Percentiles rank a stretch among this genome's conserved stretches.
phyloP scores from a whole-genome alignment of 768 basidiomycete species.

The Auriscalpium orientale region DNA sequence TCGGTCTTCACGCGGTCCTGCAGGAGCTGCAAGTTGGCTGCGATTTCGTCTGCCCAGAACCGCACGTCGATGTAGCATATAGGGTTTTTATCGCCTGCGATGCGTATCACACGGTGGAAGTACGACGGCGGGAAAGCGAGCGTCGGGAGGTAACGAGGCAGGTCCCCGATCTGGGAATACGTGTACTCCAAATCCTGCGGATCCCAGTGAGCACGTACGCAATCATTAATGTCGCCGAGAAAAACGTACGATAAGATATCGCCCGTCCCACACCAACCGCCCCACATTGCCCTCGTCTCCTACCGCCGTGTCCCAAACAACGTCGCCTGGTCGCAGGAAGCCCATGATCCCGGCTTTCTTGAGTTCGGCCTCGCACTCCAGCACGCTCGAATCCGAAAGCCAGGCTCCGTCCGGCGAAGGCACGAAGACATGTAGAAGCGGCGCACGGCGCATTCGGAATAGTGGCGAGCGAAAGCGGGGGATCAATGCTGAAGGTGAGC shows the following conservation, averaged over 20 bases:
- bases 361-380: constrained; percentile 79
- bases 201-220: background rate
- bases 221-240: constrained; percentile 2
- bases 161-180: constrained; percentile 66
- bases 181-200: constrained; percentile 77
- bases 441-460: constrained; percentile 63
- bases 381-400: constrained; percentile 73
- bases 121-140: constrained; percentile 82
- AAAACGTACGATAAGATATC: constrained; percentile 68
- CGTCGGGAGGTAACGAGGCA: constrained; percentile 74
- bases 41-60: constrained; percentile 76
- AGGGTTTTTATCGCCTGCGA: constrained; percentile 30
- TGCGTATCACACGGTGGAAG: constrained; percentile 79
- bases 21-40: constrained; percentile 62
- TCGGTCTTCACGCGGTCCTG: constrained; percentile 74
- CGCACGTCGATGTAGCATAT: constrained; percentile 67
- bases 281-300: constrained; percentile 83
- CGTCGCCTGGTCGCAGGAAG: constrained; percentile 67
- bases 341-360: constrained; percentile 56
- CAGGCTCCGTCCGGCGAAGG: constrained; percentile 83
- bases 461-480: constrained; percentile 58
- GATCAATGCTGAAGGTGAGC: background rate
- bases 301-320: constrained; percentile 82
- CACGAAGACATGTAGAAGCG: constrained; percentile 73
- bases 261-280: constrained; percentile 84